phyloP scores from a whole-genome alignment of 2,329 filamentous ascomycete genomes.

The Didymella segeticola region DNA sequence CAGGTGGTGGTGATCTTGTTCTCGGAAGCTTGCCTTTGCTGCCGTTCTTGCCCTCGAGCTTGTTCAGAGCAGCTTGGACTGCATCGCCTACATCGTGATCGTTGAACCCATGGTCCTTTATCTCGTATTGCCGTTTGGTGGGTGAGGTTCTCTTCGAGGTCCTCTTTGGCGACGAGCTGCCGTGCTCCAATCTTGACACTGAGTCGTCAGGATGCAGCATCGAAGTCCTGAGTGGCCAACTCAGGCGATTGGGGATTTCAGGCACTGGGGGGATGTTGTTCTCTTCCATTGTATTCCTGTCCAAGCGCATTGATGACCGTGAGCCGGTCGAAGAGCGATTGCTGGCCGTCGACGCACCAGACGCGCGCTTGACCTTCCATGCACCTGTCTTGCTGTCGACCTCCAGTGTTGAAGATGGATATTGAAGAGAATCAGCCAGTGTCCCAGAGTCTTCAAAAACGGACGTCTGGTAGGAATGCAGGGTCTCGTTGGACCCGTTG shows the following conservation, averaged over 20 bases:
- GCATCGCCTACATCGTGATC: conserved; percentile 25
- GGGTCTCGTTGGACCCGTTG: conserved; percentile 36
- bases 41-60: conserved; percentile 27
- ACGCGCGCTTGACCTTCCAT: conserved; percentile 43
- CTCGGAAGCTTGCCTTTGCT: conserved; percentile 10
- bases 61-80: conserved; percentile 28
- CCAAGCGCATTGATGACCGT: conserved; percentile 22
- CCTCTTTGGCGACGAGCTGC: conserved; percentile 3
- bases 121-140: conserved; percentile 19
- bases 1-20: conserved; percentile 12
- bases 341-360: conserved; percentile 23
- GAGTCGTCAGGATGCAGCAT: conserved; percentile 12
- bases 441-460: conserved; percentile 43
- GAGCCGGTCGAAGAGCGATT: conserved; percentile 19
- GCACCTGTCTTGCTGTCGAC: conserved; percentile 40
- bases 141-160: conserved; percentile 14
- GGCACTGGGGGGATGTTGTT: conserved; percentile 37
- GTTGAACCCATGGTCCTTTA: conserved; percentile 28
- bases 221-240: conserved; percentile 12
- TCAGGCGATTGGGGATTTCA: conserved; percentile 23
- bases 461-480: conserved; percentile 38
- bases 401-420: conserved; percentile 41
- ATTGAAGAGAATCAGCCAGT: conserved; percentile 43
- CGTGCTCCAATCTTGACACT: conserved; percentile 21
- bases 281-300: conserved; percentile 23